Conservation (phyloP, 192 early-diverging fungal species). For the Chytriomyces hyalinus region DNA sequence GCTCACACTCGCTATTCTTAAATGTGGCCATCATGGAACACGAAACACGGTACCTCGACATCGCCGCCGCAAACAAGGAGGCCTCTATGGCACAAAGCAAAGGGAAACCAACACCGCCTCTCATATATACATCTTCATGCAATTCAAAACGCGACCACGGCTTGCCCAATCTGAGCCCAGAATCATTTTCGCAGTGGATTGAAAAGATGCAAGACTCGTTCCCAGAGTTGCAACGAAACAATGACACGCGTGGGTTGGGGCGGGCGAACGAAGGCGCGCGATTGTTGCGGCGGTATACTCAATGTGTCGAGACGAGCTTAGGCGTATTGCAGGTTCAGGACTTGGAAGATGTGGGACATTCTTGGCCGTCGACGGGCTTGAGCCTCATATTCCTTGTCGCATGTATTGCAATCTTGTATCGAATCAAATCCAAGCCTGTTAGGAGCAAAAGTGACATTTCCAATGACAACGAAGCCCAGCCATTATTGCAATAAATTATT, state of each 20-base stretch:
- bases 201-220: constrained; percentile 22
- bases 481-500: too few relatives aligned
- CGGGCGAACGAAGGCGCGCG: not conserved
- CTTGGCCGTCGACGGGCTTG: too few relatives aligned
- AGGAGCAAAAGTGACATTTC: too few relatives aligned
- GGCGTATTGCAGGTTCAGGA: not conserved
- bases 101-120: not conserved
- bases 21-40: constrained; percentile 22
- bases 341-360: not conserved
- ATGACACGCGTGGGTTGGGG: not conserved
- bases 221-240: not conserved
- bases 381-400: too few relatives aligned
- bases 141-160: constrained; percentile 33
- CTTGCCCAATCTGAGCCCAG: constrained; percentile 26
- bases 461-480: too few relatives aligned
- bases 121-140: constrained; percentile 34
- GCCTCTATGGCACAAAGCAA: too few relatives aligned
- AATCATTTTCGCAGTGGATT: constrained; percentile 29
- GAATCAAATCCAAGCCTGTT: too few relatives aligned
- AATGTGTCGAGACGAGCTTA: constrained; percentile 23
- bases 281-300: constrained; percentile 1
- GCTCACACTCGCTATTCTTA: not conserved
- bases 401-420: too few relatives aligned
- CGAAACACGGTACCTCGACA: constrained; percentile 36
- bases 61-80: constrained; percentile 33